A percentile compares a stretch with the other conserved stretches of the same genome.
phyloP scores from a whole-genome alignment of 1,284 basidiomycete species.

The Ceratobasidium sp. region DNA sequence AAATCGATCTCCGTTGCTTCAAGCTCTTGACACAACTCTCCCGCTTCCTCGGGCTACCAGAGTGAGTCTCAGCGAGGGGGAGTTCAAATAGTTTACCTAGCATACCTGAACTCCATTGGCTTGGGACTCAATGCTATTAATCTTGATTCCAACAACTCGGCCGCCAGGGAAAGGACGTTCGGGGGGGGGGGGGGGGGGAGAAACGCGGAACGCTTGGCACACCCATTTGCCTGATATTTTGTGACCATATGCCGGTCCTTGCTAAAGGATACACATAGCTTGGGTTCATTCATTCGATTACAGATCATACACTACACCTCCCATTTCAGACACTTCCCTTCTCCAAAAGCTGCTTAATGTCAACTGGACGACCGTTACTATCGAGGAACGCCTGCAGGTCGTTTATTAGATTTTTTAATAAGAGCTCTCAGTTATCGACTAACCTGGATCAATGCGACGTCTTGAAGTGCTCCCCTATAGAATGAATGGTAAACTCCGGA shows the following conservation, averaged over 20 bases:
- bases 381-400: constrained; percentile 67
- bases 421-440: not conserved
- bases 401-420: too few relatives aligned
- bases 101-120: constrained; percentile 42
- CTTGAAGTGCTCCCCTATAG: constrained; percentile 60
- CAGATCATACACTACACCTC: too few relatives aligned
- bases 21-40: constrained; percentile 53
- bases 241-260: too few relatives aligned
- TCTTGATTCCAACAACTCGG: constrained; percentile 58
- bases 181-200: too few relatives aligned
- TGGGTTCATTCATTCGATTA: too few relatives aligned
- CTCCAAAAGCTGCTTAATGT: constrained; percentile 56
- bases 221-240: too few relatives aligned
- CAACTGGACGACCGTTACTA: constrained; percentile 66
- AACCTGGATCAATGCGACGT: constrained; percentile 69
- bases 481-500: not conserved
- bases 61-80: not conserved
- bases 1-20: constrained; percentile 57
- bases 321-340: constrained; percentile 6
- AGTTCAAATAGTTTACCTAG: not conserved
- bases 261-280: too few relatives aligned
- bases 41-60: constrained; percentile 53
- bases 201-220: too few relatives aligned
- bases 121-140: constrained; percentile 52
- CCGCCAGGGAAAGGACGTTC: too few relatives aligned